Evolutionary conservation across 352 stramenopile species (phyloP), one percentile per base, ranked within the genome.

Genomic region (Poterioochromonas sp.): DNA sequence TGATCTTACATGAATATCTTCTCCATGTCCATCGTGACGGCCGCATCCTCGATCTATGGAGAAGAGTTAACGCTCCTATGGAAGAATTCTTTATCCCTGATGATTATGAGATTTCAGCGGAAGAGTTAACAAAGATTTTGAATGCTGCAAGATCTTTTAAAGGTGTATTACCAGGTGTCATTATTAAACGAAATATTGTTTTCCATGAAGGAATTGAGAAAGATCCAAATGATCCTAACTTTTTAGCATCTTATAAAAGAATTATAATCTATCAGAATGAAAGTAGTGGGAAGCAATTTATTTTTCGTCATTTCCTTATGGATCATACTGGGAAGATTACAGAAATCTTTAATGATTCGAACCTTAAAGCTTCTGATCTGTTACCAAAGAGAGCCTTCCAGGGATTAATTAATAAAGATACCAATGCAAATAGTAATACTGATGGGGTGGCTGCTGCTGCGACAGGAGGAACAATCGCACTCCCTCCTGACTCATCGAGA

Each of bases 221-320:
- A 0, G 90, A 94, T 77, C 89, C 88, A 22, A 71, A 89, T 3
- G 87, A 92, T 71, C 8, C 5, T 12, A 49, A 78, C 0, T 91
- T 89, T 73, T 79, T 85, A 43, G 88, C 91, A 76, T 90, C 83
- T 32, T 91, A 84, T 84, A 87, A 86, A 32, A 89, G 94, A 65
- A 83, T 94, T 34, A 87, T 88, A 0, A 85, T 95, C 39, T 92
- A 94, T 81, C 89, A 90, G 18, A 29, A 37, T 18, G 84, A 88
- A 47, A 78, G 91, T 29, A 79, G 89, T 60, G 83, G 84, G 18
- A 79, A 76, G 70, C 81, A 85, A 11, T 8, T 70, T 41, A 58
- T 95, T 51, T 86, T 93, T 79, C 88, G 90, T 0, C 90, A 95
- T 68, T 95, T 95, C 69, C 84, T 95, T 65, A 89, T 90, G 80